Conservation (phyloP, 805 yeast species). For the Jamesozyma hellenica region DNA sequence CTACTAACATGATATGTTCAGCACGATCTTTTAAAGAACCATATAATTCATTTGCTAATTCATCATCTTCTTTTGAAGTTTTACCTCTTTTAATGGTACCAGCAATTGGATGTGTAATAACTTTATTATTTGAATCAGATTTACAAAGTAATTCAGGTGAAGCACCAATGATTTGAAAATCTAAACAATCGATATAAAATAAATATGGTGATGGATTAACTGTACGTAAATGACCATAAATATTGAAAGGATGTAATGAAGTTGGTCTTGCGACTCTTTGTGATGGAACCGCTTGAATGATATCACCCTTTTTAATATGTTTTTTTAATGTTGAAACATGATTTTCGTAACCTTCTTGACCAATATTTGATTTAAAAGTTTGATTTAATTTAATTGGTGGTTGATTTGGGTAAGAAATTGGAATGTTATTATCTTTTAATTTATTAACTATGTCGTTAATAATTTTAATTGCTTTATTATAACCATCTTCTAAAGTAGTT, state of each 20-base stretch:
- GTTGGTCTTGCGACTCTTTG: slow-evolving; percentile 96
- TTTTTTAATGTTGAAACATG: slow-evolving; percentile 68
- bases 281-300: slow-evolving; percentile 96
- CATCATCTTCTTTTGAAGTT: slow-evolving; percentile 85
- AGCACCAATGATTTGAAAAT: slow-evolving; percentile 94
- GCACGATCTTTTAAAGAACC: slow-evolving; percentile 85
- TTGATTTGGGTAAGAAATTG: slow-evolving; percentile 62
- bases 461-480: slow-evolving; percentile 43
- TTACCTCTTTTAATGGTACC: slow-evolving; percentile 90
- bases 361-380: slow-evolving; percentile 76
- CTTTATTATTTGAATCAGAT: slow-evolving; percentile 57
- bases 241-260: slow-evolving; percentile 89
- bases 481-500: slow-evolving; percentile 32
- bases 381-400: slow-evolving; percentile 58
- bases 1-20: slow-evolving; percentile 98
- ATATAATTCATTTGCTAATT: slow-evolving; percentile 61
- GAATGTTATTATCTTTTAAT: slow-evolving; percentile 35
- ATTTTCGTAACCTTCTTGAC: slow-evolving; percentile 82
- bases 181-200: slow-evolving; percentile 84
- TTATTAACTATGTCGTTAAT: slow-evolving; percentile 47
- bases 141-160: slow-evolving; percentile 91
- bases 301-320: slow-evolving; percentile 85
- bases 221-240: slow-evolving; percentile 85
- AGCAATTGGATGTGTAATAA: slow-evolving; percentile 95
- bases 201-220: slow-evolving; percentile 97